Conservation (phyloP, 225 moss, liverwort and hornwort species). For the Rhytidiadelphus loreus region DNA sequence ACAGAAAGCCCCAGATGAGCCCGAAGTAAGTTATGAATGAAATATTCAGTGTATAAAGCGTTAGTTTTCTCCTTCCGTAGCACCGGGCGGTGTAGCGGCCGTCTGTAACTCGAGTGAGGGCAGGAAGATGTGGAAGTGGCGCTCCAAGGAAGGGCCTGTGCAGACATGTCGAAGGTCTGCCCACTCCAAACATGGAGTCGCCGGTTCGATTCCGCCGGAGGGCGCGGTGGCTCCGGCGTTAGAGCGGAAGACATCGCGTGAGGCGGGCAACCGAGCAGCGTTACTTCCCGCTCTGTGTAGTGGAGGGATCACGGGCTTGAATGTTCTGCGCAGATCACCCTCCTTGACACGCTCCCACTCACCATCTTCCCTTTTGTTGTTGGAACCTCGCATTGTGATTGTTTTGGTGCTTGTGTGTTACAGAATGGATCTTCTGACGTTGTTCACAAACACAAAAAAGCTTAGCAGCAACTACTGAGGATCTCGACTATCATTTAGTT, state of each 20-base stretch:
- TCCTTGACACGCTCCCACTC: neutral
- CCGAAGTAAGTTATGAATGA: neutral
- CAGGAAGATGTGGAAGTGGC: neutral
- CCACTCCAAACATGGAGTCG: neutral
- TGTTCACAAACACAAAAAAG: neutral
- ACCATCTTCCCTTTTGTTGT: neutral
- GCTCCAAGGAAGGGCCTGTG: neutral
- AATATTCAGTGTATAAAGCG: fast-evolving
- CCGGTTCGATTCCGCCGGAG: neutral
- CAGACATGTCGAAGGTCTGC: neutral
- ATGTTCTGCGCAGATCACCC: slow-evolving; percentile 3
- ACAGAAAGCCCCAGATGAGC: too few species aligned
- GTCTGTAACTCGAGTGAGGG: neutral
- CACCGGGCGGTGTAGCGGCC: neutral
- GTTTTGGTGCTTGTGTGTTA: neutral
- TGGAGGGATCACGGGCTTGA: slow-evolving; percentile 30
- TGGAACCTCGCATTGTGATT: neutral
- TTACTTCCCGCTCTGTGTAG: slow-evolving; percentile 4
- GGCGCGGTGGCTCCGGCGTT: neutral
- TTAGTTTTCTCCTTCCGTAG: fast-evolving
- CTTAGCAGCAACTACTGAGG: neutral
- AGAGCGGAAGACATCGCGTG: neutral
- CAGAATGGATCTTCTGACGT: neutral
- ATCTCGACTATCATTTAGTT: neutral
- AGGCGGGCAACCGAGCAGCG: slow-evolving; percentile 41